Evolutionary conservation across 2,329 filamentous ascomycete species (phyloP).

Genomic region (Tolypocladium tropicale): DNA sequence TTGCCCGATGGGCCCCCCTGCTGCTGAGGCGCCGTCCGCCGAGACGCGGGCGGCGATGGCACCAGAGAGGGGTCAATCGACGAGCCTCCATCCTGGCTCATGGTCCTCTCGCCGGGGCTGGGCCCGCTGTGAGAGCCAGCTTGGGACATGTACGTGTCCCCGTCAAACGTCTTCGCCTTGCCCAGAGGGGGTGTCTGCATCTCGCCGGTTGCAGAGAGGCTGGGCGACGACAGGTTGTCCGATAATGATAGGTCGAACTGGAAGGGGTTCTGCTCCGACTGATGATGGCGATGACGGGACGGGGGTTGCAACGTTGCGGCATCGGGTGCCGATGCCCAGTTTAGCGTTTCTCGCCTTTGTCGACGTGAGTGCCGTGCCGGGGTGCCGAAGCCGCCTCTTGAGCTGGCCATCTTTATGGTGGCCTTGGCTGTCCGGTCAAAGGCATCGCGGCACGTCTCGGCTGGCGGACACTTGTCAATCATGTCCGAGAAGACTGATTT

Average conservation of each 20-base stretch:
- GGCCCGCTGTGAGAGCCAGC: slow-evolving; percentile 16
- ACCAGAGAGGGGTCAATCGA: slow-evolving; percentile 32
- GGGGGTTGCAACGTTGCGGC: slow-evolving; percentile 10
- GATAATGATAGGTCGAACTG: slow-evolving; percentile 26
- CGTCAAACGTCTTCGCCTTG: slow-evolving; percentile 25
- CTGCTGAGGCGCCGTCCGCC: slow-evolving; percentile 23
- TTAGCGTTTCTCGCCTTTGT: slow-evolving; percentile 15
- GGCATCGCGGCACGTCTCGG: slow-evolving; percentile 87
- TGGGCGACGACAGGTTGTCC: slow-evolving; percentile 30
- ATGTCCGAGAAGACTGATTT: slow-evolving; percentile 88
- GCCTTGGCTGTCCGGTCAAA: slow-evolving; percentile 93
- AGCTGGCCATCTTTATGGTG: slow-evolving; percentile 89
- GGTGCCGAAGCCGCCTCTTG: slow-evolving; percentile 68
- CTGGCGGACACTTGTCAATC: slow-evolving; percentile 89
- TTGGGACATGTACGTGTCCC: slow-evolving; percentile 20
- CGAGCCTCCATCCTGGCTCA: slow-evolving; percentile 18
- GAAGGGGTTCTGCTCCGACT: slow-evolving; percentile 20
- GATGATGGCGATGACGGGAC: slow-evolving; percentile 15
- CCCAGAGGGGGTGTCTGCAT: slow-evolving; percentile 28
- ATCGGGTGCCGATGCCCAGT: slow-evolving; percentile 19
- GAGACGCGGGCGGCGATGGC: slow-evolving; percentile 31
- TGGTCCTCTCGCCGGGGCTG: slow-evolving; percentile 17
- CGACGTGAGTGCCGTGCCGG: slow-evolving; percentile 17
- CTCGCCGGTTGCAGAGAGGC: slow-evolving; percentile 25
- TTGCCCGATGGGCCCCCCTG: slow-evolving; percentile 14